Conservation (phyloP, 768 basidiomycete genomes). For the Pleurotus tuoliensis region DNA sequence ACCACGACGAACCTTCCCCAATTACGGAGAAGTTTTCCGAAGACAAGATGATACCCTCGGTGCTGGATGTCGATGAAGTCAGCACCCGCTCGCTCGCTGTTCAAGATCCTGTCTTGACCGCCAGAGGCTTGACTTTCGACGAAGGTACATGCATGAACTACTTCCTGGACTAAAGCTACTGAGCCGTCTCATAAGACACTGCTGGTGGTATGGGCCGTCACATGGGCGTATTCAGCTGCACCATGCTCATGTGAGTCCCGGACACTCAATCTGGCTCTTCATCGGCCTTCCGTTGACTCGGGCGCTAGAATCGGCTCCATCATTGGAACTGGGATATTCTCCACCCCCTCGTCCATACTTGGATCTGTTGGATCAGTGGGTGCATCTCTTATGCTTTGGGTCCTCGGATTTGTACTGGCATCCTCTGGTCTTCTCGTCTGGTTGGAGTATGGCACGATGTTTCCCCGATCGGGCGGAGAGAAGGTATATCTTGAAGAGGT, state of each 20-base stretch:
- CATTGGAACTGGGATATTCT: constrained; percentile 63
- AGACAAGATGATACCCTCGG: no score
- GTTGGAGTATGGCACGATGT: constrained; percentile 65
- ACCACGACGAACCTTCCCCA: no score
- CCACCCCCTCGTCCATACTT: constrained; percentile 57
- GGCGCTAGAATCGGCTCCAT: constrained; percentile 41
- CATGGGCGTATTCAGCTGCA: constrained; percentile 53
- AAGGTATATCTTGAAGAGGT: constrained; percentile 60
- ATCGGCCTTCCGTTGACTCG: no score
- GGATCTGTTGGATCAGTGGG: constrained; percentile 53
- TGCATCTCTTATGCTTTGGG: constrained; percentile 65
- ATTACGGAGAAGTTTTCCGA: no score
- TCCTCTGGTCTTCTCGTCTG: constrained; percentile 60
- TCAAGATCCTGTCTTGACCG: constrained; percentile 19
- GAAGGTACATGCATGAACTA: constrained; percentile 32
- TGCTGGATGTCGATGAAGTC: no score
- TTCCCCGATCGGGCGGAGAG: constrained; percentile 58
- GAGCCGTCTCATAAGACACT: constrained; percentile 26
- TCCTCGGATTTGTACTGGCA: constrained; percentile 54
- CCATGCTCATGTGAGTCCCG: constrained; percentile 42
- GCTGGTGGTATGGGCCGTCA: constrained; percentile 59
- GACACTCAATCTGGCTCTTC: background rate
- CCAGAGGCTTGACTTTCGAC: constrained; percentile 43
- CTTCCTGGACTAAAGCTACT: no score
- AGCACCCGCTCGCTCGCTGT: no score